Percentiles rank a stretch among this genome's conserved stretches.
phyloP scores from a whole-genome alignment of 2,329 filamentous ascomycete species.

The Colletotrichum aenigma region DNA sequence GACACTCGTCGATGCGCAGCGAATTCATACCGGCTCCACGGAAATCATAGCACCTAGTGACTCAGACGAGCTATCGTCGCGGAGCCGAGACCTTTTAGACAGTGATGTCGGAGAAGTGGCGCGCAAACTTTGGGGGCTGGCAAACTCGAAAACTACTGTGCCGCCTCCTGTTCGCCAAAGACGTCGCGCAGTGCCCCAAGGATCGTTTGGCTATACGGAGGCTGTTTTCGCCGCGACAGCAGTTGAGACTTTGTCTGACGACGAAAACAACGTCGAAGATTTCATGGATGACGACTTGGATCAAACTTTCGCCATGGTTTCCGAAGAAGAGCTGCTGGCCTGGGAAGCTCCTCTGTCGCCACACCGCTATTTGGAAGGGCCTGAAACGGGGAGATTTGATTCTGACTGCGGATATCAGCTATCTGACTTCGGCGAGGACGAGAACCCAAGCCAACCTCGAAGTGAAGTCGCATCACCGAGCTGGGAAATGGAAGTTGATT shows the following conservation, averaged over 20 bases:
- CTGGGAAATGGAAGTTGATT: not conserved
- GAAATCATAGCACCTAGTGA: not conserved
- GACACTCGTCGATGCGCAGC: conserved; percentile 24
- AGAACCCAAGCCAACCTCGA: not conserved
- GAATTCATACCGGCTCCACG: not conserved
- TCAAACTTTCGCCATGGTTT: not conserved
- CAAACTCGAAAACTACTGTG: not conserved
- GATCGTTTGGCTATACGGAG: not conserved
- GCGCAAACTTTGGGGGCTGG: not conserved
- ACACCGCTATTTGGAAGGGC: not conserved
- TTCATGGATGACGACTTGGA: conserved; percentile 15
- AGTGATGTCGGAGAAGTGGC: not conserved
- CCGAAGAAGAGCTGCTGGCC: not conserved
- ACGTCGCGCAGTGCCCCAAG: not conserved
- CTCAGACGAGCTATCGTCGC: not conserved
- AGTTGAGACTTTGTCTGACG: not conserved
- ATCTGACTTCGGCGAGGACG: not conserved
- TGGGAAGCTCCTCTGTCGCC: not conserved
- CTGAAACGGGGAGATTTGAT: not conserved
- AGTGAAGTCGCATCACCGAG: not conserved
- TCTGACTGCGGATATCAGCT: not conserved
- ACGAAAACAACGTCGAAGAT: not conserved
- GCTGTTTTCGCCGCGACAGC: not conserved
- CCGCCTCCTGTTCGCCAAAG: not conserved
- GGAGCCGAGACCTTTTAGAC: not conserved